Base-by-base conservation (phyloP, 441 rosid species). In the Manihot esculenta region DNA sequence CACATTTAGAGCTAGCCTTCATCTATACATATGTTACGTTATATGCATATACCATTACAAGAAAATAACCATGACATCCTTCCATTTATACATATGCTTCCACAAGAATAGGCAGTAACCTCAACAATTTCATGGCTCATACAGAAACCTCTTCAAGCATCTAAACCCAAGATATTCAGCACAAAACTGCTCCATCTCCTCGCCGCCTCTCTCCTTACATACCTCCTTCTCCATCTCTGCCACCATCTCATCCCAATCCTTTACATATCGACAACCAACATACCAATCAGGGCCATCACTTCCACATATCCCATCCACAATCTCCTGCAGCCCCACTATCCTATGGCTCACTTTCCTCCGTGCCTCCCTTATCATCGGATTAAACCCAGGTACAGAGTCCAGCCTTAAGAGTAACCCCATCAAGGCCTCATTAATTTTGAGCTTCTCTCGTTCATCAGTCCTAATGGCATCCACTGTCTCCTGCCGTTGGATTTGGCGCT, bases 241-340 rank as follows among this genome's bases (percentile, higher is more conserved):
- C 81, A 84, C 74, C 80, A 80, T 79, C 66, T 73, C 83, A 65
- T 87, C 89, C 87, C 91, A 90, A 51, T 81, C 75, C 74, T 56
- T 66, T 74, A 41, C 48, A 44, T 21, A 72, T 24, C 76, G 57
- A 47, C 47, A 63, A 42, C 73, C 66, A 14, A 6, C 21, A 27
- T 30, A 18, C 0, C 69, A 48, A 13, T 23, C 38, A 45, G 17
- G 73, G 13, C 73, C 41, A 69, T 77, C 4, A 57, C 68, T 80
- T 0, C 76, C 81, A 23, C 88, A 78, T 20, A 87, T 81, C 10
- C 82, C 85, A 23, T 90, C 94, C 35, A 90, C 71, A 21, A 92
- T 79, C 81, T 90, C 96, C 83, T 91, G 97, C 80, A 89, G 68
- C 77, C 86, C 93, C 17, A 88, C 97, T 76, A 93, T 87, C 82